Conservation (phyloP, 2,329 filamentous ascomycete genomes). For the Phyllosticta citrichinensis region DNA sequence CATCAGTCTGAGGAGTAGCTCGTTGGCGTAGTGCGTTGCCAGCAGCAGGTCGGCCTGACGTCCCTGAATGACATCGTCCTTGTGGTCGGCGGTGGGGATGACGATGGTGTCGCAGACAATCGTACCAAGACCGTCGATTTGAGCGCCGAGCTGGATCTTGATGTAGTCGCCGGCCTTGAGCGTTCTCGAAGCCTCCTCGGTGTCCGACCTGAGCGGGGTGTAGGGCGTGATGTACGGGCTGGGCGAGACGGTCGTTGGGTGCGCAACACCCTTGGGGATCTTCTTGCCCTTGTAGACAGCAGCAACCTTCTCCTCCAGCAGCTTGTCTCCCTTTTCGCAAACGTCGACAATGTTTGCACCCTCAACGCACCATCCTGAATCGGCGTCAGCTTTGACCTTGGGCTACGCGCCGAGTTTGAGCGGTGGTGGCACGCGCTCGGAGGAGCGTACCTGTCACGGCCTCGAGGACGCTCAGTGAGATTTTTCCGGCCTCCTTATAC, state of each 20-base stretch:
- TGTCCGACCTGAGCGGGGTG: conserved; percentile 80
- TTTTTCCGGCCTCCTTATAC: conserved; percentile 93
- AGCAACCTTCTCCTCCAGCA: conserved; percentile 82
- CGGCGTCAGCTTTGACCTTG: conserved; percentile 18
- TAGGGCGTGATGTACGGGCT: conserved; percentile 93
- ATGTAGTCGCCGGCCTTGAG: conserved; percentile 79
- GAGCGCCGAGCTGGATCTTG: conserved; percentile 98
- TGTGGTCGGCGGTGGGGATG: conserved; percentile 52
- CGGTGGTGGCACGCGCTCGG: conserved; percentile 7
- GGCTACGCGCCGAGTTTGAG: conserved; percentile 4
- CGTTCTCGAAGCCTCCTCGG: conserved; percentile 68
- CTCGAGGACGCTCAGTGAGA: conserved; percentile 91
- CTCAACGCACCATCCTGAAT: conserved; percentile 57
- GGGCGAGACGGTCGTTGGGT: conserved; percentile 92
- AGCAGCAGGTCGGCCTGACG: conserved; percentile 78
- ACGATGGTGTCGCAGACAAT: conserved; percentile 92
- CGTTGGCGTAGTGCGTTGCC: conserved; percentile 90
- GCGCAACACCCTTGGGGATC: conserved; percentile 83
- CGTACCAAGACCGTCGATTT: conserved; percentile 93
- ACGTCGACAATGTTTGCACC: conserved; percentile 88
- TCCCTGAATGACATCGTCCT: conserved; percentile 57
- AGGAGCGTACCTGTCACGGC: conserved; percentile 53
- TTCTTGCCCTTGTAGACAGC: conserved; percentile 99
- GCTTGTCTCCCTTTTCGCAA: conserved; percentile 91
- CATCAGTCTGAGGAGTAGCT: conserved; percentile 84